A percentile compares a stretch with the other conserved stretches of the same genome.
These are phyloP conservation scores for Sonneratia alba DNA, from an alignment of 345 rosid species.

Conservation along the genomic window DNA sequence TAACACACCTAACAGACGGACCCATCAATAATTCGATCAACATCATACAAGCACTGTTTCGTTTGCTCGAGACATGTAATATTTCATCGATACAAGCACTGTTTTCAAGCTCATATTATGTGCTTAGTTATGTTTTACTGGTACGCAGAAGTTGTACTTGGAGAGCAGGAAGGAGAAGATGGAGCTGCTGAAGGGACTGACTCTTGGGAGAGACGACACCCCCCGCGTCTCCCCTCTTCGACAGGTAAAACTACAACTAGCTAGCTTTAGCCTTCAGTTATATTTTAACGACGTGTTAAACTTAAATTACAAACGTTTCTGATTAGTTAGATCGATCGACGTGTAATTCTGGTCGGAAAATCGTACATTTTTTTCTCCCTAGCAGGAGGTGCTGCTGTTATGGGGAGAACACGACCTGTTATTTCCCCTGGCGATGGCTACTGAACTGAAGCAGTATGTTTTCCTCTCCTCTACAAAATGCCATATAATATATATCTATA, in stretches of 20 bases:
- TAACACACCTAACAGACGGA: too few species aligned
- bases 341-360: too few species aligned
- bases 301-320: background rate
- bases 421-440: constrained; percentile 74
- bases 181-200: constrained; percentile 58
- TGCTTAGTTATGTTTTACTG: background rate
- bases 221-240: constrained; percentile 38
- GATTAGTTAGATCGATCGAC: background rate
- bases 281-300: background rate
- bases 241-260: constrained; percentile 29
- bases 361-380: background rate
- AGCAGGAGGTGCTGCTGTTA: constrained; percentile 54
- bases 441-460: constrained; percentile 57
- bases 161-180: constrained; percentile 61
- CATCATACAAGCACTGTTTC: too few species aligned
- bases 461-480: background rate
- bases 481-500: too few species aligned
- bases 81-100: too few species aligned
- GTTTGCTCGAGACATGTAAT: too few species aligned
- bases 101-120: too few species aligned
- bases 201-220: constrained; percentile 35
- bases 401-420: constrained; percentile 87
- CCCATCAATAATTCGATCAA: too few species aligned
- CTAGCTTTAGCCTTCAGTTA: too few species aligned
- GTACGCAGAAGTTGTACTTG: constrained; percentile 45